A percentile compares a stretch with the other conserved stretches of the same genome.
Evolutionary conservation across 2,329 filamentous ascomycete genomes (phyloP).

Genomic region (Colletotrichum trifolii): DNA sequence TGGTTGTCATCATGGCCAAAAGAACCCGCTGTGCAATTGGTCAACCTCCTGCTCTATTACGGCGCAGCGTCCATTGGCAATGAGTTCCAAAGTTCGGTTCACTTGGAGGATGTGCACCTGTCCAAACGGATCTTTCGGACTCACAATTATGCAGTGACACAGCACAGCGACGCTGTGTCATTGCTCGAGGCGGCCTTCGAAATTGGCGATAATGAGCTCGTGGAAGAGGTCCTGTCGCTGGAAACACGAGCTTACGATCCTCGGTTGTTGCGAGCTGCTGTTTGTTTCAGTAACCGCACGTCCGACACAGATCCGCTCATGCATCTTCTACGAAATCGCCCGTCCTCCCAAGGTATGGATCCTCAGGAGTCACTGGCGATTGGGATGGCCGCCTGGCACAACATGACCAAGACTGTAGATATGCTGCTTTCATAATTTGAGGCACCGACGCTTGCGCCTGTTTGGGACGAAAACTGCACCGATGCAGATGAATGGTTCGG

Average conservation of each 20-base stretch:
- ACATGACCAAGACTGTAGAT: not conserved
- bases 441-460: not conserved
- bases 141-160: too few relatives aligned
- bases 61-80: too few relatives aligned
- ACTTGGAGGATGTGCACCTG: too few relatives aligned
- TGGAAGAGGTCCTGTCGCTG: not conserved
- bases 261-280: not conserved
- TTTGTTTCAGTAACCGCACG: not conserved
- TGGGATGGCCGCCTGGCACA: not conserved
- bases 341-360: too few relatives aligned
- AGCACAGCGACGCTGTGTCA: not conserved
- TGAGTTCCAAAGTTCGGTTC: too few relatives aligned
- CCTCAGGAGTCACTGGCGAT: not conserved
- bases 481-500: too few relatives aligned
- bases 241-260: not conserved
- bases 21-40: too few relatives aligned
- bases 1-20: too few relatives aligned
- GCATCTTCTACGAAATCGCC: not conserved
- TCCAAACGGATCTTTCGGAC: too few relatives aligned
- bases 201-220: not conserved
- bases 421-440: not conserved
- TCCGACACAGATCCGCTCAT: accelerated
- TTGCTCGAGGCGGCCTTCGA: not conserved
- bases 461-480: not conserved
- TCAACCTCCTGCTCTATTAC: too few relatives aligned